These are phyloP conservation scores for Backusella psychrophila DNA, from an alignment of 192 early-diverging fungal genomes.

Conservation along the genomic window DNA sequence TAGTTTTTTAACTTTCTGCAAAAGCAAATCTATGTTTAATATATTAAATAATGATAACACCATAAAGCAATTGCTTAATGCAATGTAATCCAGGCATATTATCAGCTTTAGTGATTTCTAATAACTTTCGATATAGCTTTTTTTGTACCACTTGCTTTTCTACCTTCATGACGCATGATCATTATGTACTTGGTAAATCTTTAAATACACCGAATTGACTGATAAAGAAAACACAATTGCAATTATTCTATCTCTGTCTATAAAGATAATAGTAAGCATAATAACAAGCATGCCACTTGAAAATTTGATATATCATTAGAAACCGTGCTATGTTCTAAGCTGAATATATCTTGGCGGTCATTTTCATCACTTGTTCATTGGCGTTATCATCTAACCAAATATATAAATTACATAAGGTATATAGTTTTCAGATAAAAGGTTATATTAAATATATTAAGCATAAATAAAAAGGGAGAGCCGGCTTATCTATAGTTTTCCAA, in stretches of 20 bases:
- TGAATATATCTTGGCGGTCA: neutral
- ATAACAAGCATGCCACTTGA: neutral
- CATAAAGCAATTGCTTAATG: no score
- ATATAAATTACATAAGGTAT: neutral
- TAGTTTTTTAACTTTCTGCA: slow-evolving; percentile 9
- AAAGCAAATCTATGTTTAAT: slow-evolving; percentile 9
- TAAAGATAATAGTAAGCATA: no score
- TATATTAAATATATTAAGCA: neutral
- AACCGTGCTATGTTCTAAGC: neutral
- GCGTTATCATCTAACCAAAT: neutral
- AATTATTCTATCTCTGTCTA: neutral
- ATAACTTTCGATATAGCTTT: neutral
- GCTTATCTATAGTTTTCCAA: neutral
- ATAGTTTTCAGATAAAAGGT: neutral
- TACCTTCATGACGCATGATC: neutral
- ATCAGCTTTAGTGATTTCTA: neutral
- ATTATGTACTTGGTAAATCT: neutral
- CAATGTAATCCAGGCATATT: no score
- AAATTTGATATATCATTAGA: no score
- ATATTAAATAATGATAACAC: neutral
- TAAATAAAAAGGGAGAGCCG: neutral
- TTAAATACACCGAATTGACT: neutral
- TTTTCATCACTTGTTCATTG: neutral
- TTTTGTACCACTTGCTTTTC: no score
- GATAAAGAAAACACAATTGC: neutral